A percentile compares a stretch with the other conserved stretches of the same genome.
Conservation (phyloP, 2,329 filamentous ascomycete genomes). For the Monascus ruber region DNA sequence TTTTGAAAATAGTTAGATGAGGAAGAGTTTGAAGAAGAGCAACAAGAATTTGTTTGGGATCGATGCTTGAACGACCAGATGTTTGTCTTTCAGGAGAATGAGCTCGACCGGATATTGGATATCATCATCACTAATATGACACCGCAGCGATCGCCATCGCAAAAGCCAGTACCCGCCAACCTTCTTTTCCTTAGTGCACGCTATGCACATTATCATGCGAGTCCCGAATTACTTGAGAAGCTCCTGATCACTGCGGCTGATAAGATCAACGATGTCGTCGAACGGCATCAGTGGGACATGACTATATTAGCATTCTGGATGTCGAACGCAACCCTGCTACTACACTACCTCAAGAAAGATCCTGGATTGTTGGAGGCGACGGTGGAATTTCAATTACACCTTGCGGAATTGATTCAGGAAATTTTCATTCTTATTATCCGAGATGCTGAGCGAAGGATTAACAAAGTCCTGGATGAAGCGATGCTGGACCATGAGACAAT, state of each 20-base stretch:
- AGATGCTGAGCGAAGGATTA: constrained; percentile 88
- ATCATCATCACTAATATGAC: constrained; percentile 98
- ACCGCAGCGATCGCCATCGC: constrained; percentile 85
- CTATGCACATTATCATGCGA: constrained; percentile 95
- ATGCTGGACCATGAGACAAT: constrained; percentile 99
- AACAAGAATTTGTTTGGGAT: constrained; percentile 92
- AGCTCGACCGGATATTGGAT: constrained; percentile 82
- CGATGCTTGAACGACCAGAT: constrained; percentile 94
- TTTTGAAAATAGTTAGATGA: constrained; percentile 51
- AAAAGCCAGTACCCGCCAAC: constrained; percentile 95
- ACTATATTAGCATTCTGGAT: constrained; percentile 98
- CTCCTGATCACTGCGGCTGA: constrained; percentile 81
- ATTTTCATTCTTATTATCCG: constrained; percentile 97
- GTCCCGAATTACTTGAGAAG: constrained; percentile 66
- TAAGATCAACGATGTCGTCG: constrained; percentile 95
- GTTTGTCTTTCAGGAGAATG: constrained; percentile 97
- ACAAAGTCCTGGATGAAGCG: constrained; percentile 84
- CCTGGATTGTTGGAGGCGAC: constrained; percentile 68
- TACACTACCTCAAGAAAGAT: constrained; percentile 96
- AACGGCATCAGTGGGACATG: constrained; percentile 97
- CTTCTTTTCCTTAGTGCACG: constrained; percentile 90
- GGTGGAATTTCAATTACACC: constrained; percentile 78
- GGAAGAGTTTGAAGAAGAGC: constrained; percentile 77
- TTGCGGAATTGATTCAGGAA: constrained; percentile 91
- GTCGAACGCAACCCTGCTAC: constrained; percentile 86